Evolutionary conservation across 352 stramenopile species (phyloP).

Genomic region (Phytophthora sp.): DNA sequence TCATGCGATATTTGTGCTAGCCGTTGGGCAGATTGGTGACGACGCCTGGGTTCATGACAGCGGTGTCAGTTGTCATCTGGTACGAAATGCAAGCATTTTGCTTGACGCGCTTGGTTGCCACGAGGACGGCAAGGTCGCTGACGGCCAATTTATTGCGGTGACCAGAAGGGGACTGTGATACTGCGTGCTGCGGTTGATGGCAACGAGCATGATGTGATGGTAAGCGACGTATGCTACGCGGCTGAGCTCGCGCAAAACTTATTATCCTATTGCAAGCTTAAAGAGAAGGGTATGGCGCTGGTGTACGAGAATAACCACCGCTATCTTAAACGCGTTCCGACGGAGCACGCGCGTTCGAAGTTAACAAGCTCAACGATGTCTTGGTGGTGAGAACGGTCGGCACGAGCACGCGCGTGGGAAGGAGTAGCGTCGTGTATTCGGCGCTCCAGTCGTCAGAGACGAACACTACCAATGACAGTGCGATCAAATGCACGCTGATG

Average conservation of each 20-base stretch:
- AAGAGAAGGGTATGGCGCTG: background rate
- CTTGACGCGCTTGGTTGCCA: background rate
- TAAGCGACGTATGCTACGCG: constrained; percentile 3
- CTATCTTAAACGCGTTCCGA: too few species aligned
- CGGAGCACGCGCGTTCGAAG: too few species aligned
- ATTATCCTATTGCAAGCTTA: background rate
- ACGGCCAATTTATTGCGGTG: background rate
- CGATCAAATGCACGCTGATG: background rate
- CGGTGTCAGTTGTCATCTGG: too few species aligned
- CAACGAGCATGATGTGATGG: background rate
- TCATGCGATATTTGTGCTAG: too few species aligned
- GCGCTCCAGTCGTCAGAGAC: too few species aligned
- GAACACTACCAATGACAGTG: too few species aligned
- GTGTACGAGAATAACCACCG: background rate
- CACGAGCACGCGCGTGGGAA: too few species aligned
- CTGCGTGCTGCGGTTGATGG: background rate
- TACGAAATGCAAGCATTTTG: background rate
- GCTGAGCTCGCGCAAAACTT: background rate
- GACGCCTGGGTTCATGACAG: too few species aligned
- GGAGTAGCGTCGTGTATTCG: too few species aligned
- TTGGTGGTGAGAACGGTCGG: background rate
- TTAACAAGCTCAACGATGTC: background rate
- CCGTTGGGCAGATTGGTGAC: too few species aligned
- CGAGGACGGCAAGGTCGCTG: background rate
- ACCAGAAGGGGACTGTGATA: background rate